Evolutionary conservation across 495 filamentous ascomycete genomes (phyloP), one percentile per base, ranked within the genome.

Genomic region (Penicillium mononematosum): DNA sequence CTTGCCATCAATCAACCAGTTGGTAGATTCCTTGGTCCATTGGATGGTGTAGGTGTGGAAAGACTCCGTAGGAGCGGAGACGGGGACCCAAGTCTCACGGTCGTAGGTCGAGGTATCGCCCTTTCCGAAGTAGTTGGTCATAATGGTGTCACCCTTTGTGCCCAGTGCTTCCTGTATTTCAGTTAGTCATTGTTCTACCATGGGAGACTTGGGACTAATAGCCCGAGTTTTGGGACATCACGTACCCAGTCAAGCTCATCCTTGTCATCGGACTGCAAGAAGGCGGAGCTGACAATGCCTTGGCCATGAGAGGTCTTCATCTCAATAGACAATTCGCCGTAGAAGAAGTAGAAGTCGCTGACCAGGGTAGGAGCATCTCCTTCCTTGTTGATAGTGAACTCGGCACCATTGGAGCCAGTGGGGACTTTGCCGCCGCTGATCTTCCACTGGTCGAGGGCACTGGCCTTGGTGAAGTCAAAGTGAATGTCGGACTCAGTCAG

Each of bases 71-170:
- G 91, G 86, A 60, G 81, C 82, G 17, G 75, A 75, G 27, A 88
- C 78, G 2, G 66, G 59, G 56, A 80, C 75, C 61, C 79, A 82
- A 41, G 73, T 76, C 24, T 82, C 90, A 49, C 91, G 90, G 75
- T 96, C 85, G 67, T 92, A 96, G 22, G 80, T 80, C 17, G 79
- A 70, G 6, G 89, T 91, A 54, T 91, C 84, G 16, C 91, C 94
- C 78, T 96, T 96, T 69, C 91, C 89, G 67, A 96, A 98, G 75
- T 94, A 98, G 74, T 98, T 97, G 64, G 85, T 90, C 76, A 97
- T 87, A 17, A 95, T 86, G 56, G 87, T 72, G 53, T 65, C 78
- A 42, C 75, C 71, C 63, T 86, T 79, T n/a, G 81, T 80, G 51
- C 89, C 88, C 43, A 87, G 74, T 45, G 69, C 68, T 60, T 78